Conservation (phyloP, 2,329 filamentous ascomycete species). For the Xylaria multiplex region DNA sequence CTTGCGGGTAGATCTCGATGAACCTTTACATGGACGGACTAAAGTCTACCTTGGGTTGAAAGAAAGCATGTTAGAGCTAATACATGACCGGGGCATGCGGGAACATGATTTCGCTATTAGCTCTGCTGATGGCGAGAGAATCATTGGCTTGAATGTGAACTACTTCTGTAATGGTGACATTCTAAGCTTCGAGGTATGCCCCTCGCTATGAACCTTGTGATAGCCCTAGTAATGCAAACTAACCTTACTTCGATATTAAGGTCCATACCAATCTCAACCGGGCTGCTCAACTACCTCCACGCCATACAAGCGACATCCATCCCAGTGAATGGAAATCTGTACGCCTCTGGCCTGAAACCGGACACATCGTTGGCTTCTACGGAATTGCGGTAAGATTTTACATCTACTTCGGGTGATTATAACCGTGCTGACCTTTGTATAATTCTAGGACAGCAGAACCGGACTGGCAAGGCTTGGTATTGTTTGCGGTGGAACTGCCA, state of each 20-base stretch:
- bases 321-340: not conserved
- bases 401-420: not conserved
- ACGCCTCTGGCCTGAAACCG: constrained; percentile 11
- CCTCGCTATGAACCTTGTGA: not conserved
- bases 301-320: not conserved
- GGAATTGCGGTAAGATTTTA: constrained; percentile 11
- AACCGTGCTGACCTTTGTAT: constrained; percentile 1
- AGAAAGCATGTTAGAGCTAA: not conserved
- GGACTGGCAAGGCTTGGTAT: not conserved
- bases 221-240: not conserved
- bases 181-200: constrained; percentile 11
- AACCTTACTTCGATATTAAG: constrained; percentile 5
- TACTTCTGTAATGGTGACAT: not conserved
- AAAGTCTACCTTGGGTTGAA: constrained; percentile 6
- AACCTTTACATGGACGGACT: constrained; percentile 17
- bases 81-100: not conserved
- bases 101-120: constrained; percentile 11
- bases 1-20: constrained; percentile 7
- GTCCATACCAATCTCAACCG: constrained; percentile 13
- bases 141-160: constrained; percentile 16
- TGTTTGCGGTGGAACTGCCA: constrained; percentile 10
- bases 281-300: constrained; percentile 1
- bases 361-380: constrained; percentile 5
- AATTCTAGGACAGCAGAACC: not conserved
- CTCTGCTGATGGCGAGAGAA: constrained; percentile 19